Evolutionary conservation across 2,329 filamentous ascomycete genomes (phyloP).

Genomic region (Sarocladium brachiariae): DNA sequence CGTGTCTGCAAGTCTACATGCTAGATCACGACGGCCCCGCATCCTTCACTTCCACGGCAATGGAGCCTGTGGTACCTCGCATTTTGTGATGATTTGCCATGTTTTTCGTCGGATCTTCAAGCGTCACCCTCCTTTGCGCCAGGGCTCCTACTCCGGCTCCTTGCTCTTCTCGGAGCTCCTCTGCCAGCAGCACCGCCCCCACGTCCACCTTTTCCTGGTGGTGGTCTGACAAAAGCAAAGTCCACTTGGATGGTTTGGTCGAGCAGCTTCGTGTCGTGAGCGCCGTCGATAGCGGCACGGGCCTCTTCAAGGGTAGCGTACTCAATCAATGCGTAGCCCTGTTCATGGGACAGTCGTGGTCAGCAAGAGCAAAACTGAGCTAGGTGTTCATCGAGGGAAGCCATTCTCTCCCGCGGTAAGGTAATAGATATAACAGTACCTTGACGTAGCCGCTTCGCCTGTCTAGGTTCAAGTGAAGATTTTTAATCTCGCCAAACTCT

Average conservation of each 20-base stretch:
- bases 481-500: conserved; percentile 83
- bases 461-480: conserved; percentile 77
- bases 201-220: conserved; percentile 44
- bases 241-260: conserved; percentile 77
- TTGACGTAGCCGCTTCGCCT: conserved; percentile 80
- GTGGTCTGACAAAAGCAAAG: conserved; percentile 79
- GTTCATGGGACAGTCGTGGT: neutral
- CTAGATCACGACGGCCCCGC: conserved; percentile 4
- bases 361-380: no score
- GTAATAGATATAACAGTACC: conserved; percentile 44
- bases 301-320: conserved; percentile 75
- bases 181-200: conserved; percentile 31
- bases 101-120: conserved; percentile 11
- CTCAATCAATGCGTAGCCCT: conserved; percentile 84
- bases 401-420: no score
- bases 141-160: conserved; percentile 45
- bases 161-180: conserved; percentile 26
- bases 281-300: conserved; percentile 72
- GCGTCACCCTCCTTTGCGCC: conserved; percentile 29
- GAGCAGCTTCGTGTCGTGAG: conserved; percentile 69
- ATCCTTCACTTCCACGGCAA: neutral
- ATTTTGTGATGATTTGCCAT: neutral
- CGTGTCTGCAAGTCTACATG: neutral
- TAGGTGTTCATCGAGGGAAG: no score
- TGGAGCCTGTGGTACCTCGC: neutral